phyloP scores from a whole-genome alignment of 2,329 filamentous ascomycete species.

The Colletotrichum graminicola region DNA sequence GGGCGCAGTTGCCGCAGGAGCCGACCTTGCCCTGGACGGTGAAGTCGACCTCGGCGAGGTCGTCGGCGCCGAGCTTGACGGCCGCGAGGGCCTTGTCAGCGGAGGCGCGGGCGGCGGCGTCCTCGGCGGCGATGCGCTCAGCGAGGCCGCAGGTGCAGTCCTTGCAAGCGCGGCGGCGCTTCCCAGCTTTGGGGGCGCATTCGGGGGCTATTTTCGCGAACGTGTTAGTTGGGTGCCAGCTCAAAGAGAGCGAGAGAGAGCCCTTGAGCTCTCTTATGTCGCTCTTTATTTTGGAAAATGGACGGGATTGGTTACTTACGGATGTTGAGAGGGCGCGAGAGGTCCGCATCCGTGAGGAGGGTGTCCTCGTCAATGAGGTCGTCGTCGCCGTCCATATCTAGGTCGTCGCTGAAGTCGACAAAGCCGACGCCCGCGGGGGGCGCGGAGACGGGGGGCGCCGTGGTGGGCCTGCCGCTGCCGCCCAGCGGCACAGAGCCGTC shows the following conservation, averaged over 20 bases:
- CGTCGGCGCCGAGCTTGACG: conserved; percentile 77
- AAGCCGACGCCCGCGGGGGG: conserved; percentile 73
- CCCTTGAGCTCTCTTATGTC: not conserved
- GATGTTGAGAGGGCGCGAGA: conserved; percentile 80
- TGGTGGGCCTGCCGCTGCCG: conserved; percentile 56
- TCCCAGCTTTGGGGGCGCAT: conserved; percentile 88
- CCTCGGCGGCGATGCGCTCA: conserved; percentile 69
- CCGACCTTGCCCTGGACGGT: conserved; percentile 98
- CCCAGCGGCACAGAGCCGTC: conserved; percentile 47
- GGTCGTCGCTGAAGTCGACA: conserved; percentile 71
- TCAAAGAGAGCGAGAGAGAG: not conserved
- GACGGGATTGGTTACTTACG: conserved; percentile 70
- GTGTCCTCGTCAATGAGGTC: conserved; percentile 93
- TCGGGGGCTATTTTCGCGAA: conserved; percentile 71
- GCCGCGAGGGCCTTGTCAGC: conserved; percentile 74
- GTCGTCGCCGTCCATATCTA: conserved; percentile 74
- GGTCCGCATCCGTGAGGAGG: conserved; percentile 86
- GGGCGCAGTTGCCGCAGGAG: conserved; percentile 91
- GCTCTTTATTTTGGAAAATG: conserved; percentile 9
- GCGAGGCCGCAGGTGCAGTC: conserved; percentile 97
- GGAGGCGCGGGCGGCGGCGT: conserved; percentile 73
- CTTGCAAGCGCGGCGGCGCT: conserved; percentile 81
- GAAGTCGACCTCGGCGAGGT: conserved; percentile 93
- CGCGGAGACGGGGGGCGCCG: conserved; percentile 55
- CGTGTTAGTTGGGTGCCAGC: conserved; percentile 45